Conservation (phyloP, 1,284 basidiomycete genomes). For the Ustilago esculenta region DNA sequence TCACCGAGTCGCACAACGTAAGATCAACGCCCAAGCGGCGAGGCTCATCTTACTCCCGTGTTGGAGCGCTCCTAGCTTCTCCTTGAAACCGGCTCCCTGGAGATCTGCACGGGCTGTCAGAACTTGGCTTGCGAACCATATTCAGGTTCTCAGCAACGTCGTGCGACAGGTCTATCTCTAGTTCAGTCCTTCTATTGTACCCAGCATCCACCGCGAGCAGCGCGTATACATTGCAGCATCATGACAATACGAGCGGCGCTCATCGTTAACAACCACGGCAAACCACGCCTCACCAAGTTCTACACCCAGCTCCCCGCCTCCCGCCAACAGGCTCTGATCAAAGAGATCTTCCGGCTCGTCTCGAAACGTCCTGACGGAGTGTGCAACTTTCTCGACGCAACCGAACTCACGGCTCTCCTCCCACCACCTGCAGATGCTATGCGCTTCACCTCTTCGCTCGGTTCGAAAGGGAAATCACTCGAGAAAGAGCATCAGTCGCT, state of each 20-base stretch:
- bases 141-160: too few relatives aligned
- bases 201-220: background rate
- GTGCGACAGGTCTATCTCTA: too few relatives aligned
- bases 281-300: slow-evolving; percentile 93
- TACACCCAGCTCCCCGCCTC: slow-evolving; percentile 71
- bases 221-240: background rate
- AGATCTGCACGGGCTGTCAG: too few relatives aligned
- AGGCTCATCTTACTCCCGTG: too few relatives aligned
- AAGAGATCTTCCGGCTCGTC: slow-evolving; percentile 62
- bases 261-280: slow-evolving; percentile 86
- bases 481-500: background rate
- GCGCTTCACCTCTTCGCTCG: slow-evolving; percentile 23
- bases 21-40: too few relatives aligned
- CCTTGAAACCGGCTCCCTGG: too few relatives aligned
- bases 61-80: too few relatives aligned
- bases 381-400: slow-evolving; percentile 66
- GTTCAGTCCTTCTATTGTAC: too few relatives aligned
- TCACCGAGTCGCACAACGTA: too few relatives aligned
- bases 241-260: slow-evolving; percentile 88
- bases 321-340: slow-evolving; percentile 61
- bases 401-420: slow-evolving; percentile 60
- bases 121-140: too few relatives aligned
- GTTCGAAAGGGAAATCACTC: slow-evolving; percentile 3
- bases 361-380: slow-evolving; percentile 59
- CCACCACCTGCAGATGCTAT: slow-evolving; percentile 50